Evolutionary conservation across 2,329 filamentous ascomycete species (phyloP).

Genomic region (Salinomyces thailandicus): DNA sequence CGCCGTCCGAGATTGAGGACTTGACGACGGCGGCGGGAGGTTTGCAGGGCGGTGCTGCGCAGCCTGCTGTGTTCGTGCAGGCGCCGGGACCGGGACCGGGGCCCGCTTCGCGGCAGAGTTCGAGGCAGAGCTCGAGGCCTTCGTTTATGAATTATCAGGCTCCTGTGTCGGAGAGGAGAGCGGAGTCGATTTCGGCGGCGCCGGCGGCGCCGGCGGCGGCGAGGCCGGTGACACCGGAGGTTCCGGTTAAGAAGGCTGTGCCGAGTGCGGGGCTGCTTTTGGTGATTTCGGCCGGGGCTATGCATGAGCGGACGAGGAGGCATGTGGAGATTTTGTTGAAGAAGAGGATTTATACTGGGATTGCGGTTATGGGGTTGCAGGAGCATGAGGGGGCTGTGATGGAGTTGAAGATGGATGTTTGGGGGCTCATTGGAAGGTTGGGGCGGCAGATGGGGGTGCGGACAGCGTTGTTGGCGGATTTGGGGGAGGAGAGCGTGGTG

Average conservation of each 20-base stretch:
- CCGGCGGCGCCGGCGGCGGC: background rate
- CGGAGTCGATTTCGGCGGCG: background rate
- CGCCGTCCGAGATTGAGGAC: too few relatives aligned
- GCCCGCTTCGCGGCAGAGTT: background rate
- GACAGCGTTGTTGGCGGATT: conserved; percentile 10
- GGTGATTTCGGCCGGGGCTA: conserved; percentile 2
- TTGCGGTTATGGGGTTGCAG: conserved; percentile 5
- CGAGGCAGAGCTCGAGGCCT: conserved; percentile 4
- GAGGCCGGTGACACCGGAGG: background rate
- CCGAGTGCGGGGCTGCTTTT: conserved; percentile 5
- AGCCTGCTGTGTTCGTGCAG: too few relatives aligned
- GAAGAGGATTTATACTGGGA: conserved; percentile 2
- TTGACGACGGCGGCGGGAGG: too few relatives aligned
- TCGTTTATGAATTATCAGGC: conserved; percentile 10
- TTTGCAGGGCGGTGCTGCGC: too few relatives aligned
- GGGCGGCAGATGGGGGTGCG: conserved; percentile 17
- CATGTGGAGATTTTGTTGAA: conserved; percentile 5
- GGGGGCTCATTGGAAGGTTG: conserved; percentile 12
- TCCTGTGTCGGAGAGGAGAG: background rate
- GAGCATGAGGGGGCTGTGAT: conserved; percentile 11
- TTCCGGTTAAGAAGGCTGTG: background rate
- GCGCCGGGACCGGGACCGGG: too few relatives aligned
- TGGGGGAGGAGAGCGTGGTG: conserved; percentile 13
- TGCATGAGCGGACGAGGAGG: conserved; percentile 1
- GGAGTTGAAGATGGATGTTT: conserved; percentile 17